A percentile compares a stretch with the other conserved stretches of the same genome.
Evolutionary conservation across 139 green algal genomes (phyloP).

Genomic region (Picochlorum sp.): DNA sequence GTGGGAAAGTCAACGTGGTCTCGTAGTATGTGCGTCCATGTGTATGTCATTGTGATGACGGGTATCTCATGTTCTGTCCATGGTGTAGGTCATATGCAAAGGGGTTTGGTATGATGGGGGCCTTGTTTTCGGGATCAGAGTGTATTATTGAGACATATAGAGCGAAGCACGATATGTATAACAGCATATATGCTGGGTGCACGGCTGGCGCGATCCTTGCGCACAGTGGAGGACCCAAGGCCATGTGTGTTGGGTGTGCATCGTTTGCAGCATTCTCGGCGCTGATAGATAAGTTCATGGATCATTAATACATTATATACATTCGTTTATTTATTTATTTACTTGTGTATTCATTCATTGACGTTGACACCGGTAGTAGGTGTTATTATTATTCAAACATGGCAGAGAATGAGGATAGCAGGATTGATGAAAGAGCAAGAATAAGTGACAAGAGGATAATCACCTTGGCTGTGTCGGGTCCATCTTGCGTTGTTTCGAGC

Average conservation of each 20-base stretch:
- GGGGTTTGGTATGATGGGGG: constrained; percentile 82
- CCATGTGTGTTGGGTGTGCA: constrained; percentile 81
- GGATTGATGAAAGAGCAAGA: background rate
- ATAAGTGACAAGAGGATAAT: background rate
- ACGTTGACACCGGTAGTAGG: too few species aligned
- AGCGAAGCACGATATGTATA: constrained; percentile 84
- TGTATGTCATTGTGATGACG: background rate
- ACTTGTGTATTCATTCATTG: too few species aligned
- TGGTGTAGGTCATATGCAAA: constrained; percentile 74
- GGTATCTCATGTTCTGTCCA: background rate
- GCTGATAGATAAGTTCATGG: constrained; percentile 80
- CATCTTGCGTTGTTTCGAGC: background rate
- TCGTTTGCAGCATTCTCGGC: constrained; percentile 82
- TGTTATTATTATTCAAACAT: background rate
- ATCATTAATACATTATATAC: constrained; percentile 12
- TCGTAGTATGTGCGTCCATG: constrained; percentile 31
- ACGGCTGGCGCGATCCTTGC: constrained; percentile 79
- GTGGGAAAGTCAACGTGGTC: constrained; percentile 27
- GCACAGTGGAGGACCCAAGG: constrained; percentile 58
- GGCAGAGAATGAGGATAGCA: background rate
- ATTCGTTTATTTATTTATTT: constrained; percentile 1
- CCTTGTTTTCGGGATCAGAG: constrained; percentile 84
- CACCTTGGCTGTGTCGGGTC: background rate
- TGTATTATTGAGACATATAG: constrained; percentile 88
- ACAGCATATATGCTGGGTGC: constrained; percentile 82